Conservation (phyloP, 176 grass and related monocot species). For the Tuctoria greenei region DNA sequence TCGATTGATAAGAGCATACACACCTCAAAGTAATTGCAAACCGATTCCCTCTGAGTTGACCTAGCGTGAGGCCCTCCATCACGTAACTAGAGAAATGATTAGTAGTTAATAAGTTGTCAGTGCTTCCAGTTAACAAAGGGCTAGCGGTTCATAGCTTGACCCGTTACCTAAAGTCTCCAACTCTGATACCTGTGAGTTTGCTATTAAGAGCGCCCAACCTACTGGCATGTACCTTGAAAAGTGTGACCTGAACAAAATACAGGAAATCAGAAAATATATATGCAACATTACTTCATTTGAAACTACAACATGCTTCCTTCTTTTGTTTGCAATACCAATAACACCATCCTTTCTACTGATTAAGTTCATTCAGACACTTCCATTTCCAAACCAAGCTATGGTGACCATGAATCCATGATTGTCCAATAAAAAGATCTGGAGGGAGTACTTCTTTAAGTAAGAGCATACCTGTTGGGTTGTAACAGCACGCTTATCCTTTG, state of each 20-base stretch:
- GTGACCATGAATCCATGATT: background rate
- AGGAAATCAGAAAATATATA: slow-evolving; percentile 23
- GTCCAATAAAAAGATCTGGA: too few relatives aligned
- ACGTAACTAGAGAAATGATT: slow-evolving; percentile 59
- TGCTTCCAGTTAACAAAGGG: background rate
- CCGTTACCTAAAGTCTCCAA: slow-evolving; percentile 88
- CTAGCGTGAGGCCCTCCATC: slow-evolving; percentile 78
- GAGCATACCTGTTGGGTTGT: slow-evolving; percentile 76
- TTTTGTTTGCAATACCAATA: slow-evolving; percentile 11
- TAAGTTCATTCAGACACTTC: slow-evolving; percentile 13
- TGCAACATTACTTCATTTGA: background rate
- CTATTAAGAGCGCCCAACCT: slow-evolving; percentile 77
- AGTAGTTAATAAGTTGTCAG: slow-evolving; percentile 28
- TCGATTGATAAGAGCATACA: background rate
- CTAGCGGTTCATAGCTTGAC: slow-evolving; percentile 29
- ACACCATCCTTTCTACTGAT: background rate
- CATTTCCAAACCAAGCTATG: background rate
- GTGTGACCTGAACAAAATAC: slow-evolving; percentile 61
- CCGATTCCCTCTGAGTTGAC: slow-evolving; percentile 74
- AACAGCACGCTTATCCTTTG: slow-evolving; percentile 92
- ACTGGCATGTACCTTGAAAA: slow-evolving; percentile 81
- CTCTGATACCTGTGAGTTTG: slow-evolving; percentile 78
- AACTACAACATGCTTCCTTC: slow-evolving; percentile 11
- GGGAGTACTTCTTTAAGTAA: slow-evolving; percentile 28
- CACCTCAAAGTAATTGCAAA: slow-evolving; percentile 94